Evolutionary conservation across 2,329 filamentous ascomycete species (phyloP).

Genomic region (Mycogone perniciosa): DNA sequence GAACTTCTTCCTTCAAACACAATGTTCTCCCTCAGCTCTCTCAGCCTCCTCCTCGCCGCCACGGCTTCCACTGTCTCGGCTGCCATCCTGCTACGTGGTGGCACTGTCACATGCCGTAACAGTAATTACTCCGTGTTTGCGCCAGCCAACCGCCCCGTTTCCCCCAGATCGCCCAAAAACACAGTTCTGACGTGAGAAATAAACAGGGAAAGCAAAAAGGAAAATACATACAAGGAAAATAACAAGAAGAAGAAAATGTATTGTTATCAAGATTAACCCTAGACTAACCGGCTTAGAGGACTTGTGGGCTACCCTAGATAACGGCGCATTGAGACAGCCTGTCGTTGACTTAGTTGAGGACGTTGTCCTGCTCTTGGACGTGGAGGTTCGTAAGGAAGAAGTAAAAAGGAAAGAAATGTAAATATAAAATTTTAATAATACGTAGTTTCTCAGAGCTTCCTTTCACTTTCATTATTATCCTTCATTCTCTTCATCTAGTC

Average conservation of each 20-base stretch:
- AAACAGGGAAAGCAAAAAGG: slow-evolving; percentile 5
- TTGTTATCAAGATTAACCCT: too few relatives aligned
- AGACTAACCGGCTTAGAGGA: too few relatives aligned
- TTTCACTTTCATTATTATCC: too few relatives aligned
- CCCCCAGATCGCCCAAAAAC: too few relatives aligned
- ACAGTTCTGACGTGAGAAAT: neutral
- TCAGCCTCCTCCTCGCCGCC: slow-evolving; percentile 25
- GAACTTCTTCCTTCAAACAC: slow-evolving; percentile 6
- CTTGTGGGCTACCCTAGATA: too few relatives aligned
- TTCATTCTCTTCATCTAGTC: too few relatives aligned
- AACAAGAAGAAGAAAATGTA: neutral
- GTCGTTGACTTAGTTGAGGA: slow-evolving; percentile 76
- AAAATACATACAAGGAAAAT: neutral
- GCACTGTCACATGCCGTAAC: slow-evolving; percentile 19
- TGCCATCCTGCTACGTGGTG: slow-evolving; percentile 21
- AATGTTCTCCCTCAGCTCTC: slow-evolving; percentile 22
- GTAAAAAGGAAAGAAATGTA: too few relatives aligned
- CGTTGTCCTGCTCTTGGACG: slow-evolving; percentile 77
- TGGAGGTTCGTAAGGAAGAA: slow-evolving; percentile 79
- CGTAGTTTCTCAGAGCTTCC: too few relatives aligned
- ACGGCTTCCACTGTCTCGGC: slow-evolving; percentile 25
- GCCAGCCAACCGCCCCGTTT: too few relatives aligned
- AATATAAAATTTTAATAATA: too few relatives aligned
- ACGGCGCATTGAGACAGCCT: slow-evolving; percentile 75
- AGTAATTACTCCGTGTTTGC: too few relatives aligned